Evolutionary conservation across 768 basidiomycete genomes (phyloP).

Genomic region (Amanita molliuscula): DNA sequence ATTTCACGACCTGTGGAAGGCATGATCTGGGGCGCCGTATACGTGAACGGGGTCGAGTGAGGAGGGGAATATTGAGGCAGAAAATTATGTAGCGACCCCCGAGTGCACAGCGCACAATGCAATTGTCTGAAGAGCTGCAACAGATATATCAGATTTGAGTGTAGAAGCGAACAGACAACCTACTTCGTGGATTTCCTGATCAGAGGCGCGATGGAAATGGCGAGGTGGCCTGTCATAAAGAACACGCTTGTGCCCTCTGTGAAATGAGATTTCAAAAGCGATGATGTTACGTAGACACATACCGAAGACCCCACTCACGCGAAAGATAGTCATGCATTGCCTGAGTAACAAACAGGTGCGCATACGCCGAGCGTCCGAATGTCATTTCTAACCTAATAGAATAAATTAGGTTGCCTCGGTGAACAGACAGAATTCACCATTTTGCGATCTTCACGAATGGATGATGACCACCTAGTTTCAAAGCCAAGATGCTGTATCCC

Average conservation of each 20-base stretch:
- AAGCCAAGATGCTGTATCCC: slow-evolving; percentile 84
- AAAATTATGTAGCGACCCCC: slow-evolving; percentile 32
- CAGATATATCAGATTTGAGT: background rate
- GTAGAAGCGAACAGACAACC: background rate
- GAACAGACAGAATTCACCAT: slow-evolving; percentile 35
- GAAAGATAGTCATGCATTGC: slow-evolving; percentile 73
- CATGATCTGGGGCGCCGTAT: slow-evolving; percentile 16
- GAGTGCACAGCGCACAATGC: slow-evolving; percentile 22
- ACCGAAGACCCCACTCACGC: slow-evolving; percentile 71
- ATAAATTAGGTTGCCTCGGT: background rate
- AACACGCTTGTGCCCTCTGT: slow-evolving; percentile 68
- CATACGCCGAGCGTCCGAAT: slow-evolving; percentile 76
- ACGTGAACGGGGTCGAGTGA: slow-evolving; percentile 57
- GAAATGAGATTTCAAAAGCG: background rate
- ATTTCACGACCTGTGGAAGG: slow-evolving; percentile 4
- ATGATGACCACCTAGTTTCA: slow-evolving; percentile 66
- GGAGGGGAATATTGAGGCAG: slow-evolving; percentile 40
- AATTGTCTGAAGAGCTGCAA: slow-evolving; percentile 42
- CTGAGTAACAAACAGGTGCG: slow-evolving; percentile 87
- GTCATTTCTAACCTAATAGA: slow-evolving; percentile 63
- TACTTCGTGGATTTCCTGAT: slow-evolving; percentile 73
- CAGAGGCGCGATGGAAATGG: slow-evolving; percentile 64
- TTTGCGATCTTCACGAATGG: slow-evolving; percentile 64
- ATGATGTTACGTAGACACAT: slow-evolving; percentile 17
- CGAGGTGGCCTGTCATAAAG: slow-evolving; percentile 87